A percentile compares a stretch with the other conserved stretches of the same genome.
These are phyloP conservation scores for Elsinoe ampelina DNA, from an alignment of 2,329 filamentous ascomycete genomes.

Conservation along the genomic window DNA sequence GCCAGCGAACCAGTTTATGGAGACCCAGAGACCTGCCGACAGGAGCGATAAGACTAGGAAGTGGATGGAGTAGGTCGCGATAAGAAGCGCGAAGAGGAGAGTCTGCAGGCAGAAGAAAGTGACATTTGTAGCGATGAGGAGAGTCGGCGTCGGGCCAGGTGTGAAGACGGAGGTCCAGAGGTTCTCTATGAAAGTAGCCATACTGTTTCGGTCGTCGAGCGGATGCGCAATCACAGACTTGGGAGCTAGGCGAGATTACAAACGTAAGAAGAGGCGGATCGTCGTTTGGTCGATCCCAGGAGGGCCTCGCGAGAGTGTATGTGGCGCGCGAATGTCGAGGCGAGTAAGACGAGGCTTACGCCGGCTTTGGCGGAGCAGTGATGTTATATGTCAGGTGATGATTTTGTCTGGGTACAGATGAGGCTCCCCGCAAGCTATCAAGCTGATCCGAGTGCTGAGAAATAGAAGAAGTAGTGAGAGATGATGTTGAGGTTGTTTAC, in stretches of 20 bases:
- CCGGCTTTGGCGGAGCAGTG: background rate
- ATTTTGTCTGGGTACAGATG: background rate
- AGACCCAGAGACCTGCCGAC: constrained; percentile 76
- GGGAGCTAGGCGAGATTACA: too few species aligned
- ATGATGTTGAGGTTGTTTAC: background rate
- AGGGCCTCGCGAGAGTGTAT: background rate
- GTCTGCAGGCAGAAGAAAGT: constrained; percentile 79
- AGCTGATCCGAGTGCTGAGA: too few species aligned
- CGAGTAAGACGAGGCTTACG: background rate
- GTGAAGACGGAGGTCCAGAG: constrained; percentile 92
- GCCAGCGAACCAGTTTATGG: constrained; percentile 91
- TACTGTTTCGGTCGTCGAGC: constrained; percentile 16
- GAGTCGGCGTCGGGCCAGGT: constrained; percentile 76
- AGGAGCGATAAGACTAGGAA: constrained; percentile 74
- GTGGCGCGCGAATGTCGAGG: background rate
- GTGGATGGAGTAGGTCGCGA: constrained; percentile 80
- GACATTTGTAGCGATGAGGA: constrained; percentile 81
- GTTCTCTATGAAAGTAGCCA: constrained; percentile 53
- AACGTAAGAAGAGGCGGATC: background rate
- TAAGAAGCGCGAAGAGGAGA: constrained; percentile 64
- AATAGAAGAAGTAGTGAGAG: background rate
- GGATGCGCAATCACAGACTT: too few species aligned
- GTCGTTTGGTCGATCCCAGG: background rate
- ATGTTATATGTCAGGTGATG: background rate
- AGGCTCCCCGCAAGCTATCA: background rate